Percentiles rank a stretch among this genome's conserved stretches.
These are phyloP conservation scores for Fusarium secorum DNA, from an alignment of 2,329 filamentous ascomycete genomes.

Conservation along the genomic window DNA sequence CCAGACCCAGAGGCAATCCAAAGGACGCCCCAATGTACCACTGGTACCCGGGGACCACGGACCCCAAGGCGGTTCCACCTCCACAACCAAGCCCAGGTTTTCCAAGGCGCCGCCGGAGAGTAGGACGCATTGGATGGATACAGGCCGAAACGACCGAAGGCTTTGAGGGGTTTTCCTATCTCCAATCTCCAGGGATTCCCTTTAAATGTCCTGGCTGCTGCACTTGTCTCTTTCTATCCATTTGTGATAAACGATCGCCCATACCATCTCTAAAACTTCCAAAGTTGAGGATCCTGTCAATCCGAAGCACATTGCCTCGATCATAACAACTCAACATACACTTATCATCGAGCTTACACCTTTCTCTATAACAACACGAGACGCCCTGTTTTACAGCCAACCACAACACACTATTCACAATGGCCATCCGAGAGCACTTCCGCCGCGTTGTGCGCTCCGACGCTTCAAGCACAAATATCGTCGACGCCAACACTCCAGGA, in stretches of 20 bases:
- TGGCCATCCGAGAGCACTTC: conserved; percentile 54
- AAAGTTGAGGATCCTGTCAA: conserved; percentile 12
- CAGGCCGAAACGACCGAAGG: conserved; percentile 35
- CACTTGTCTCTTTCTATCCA: conserved; percentile 13
- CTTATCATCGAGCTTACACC: conserved; percentile 2
- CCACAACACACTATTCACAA: conserved; percentile 35
- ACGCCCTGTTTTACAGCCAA: neutral
- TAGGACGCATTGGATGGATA: conserved; percentile 22
- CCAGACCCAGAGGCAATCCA: conserved; percentile 13
- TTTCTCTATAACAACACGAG: neutral
- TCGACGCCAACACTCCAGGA: conserved; percentile 44
- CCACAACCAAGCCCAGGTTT: conserved; percentile 35
- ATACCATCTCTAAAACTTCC: neutral
- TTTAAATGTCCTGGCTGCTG: conserved; percentile 35
- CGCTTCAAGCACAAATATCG: conserved; percentile 43
- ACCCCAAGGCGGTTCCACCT: conserved; percentile 27
- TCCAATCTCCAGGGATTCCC: conserved; percentile 23
- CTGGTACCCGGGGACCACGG: conserved; percentile 24
- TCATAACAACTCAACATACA: neutral
- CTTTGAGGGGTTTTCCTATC: conserved; percentile 43
- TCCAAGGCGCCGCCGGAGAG: conserved; percentile 34
- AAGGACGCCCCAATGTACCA: conserved; percentile 17
- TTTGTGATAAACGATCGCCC: conserved; percentile 21
- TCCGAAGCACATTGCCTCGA: conserved; percentile 10
- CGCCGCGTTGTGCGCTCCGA: conserved; percentile 52